Conservation (phyloP, 768 basidiomycete genomes). For the Scleroderma citrinum region DNA sequence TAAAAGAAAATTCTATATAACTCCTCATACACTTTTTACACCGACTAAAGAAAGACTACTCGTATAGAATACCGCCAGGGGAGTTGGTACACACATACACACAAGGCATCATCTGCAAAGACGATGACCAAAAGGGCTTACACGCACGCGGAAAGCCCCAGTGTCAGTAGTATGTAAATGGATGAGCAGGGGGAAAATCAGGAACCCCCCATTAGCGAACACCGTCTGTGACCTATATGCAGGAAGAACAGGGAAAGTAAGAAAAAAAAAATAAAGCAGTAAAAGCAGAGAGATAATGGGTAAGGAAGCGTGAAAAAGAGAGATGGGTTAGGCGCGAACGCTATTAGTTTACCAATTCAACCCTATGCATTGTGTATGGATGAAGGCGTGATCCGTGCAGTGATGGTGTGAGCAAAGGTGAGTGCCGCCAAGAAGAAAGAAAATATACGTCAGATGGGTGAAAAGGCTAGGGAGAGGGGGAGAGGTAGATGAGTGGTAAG, state of each 20-base stretch:
- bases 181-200: neutral
- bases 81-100: slow-evolving; percentile 20
- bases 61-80: slow-evolving; percentile 8
- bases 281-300: slow-evolving; percentile 3
- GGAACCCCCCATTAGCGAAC: slow-evolving; percentile 2
- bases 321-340: slow-evolving; percentile 11
- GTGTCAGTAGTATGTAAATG: neutral
- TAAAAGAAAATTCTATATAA: slow-evolving; percentile 1
- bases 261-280: neutral
- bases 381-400: slow-evolving; percentile 14
- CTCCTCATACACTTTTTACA: neutral
- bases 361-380: slow-evolving; percentile 2
- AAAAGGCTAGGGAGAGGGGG: neutral
- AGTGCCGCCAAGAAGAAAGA: neutral
- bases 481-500: neutral
- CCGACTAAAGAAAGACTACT: neutral
- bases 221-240: neutral
- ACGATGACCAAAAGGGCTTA: no score
- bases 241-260: neutral
- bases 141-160: neutral
- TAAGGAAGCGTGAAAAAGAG: slow-evolving; percentile 1
- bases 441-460: neutral
- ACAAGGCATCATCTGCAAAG: neutral
- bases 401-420: slow-evolving; percentile 15
- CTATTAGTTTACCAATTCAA: slow-evolving; percentile 18